Base-by-base conservation (phyloP, 208 protist species). In the Hexamita inflata region DNA sequence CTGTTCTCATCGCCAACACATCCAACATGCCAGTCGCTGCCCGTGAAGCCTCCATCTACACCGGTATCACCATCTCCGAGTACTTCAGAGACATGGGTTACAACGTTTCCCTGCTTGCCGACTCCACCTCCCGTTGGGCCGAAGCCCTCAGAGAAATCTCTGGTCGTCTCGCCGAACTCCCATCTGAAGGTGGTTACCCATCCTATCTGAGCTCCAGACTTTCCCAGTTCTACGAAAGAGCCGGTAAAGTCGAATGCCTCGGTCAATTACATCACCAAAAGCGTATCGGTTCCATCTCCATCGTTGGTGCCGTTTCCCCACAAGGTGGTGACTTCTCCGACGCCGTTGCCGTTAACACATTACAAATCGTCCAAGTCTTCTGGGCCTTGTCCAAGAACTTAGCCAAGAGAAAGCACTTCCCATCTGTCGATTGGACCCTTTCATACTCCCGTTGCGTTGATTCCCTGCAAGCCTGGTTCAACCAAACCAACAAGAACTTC, bases 1-100 rank as follows among this genome's bases (percentile, higher is more conserved):
- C 97, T 58, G 93, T 89, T 64, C 86, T 99, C 26, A 94, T 99
- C n/a, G 96, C 96, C 41, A 99, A 99, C 85, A 99, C 96, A 19
- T 98, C 95, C 42, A 99, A 99, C 88, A 99, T 99, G 96, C 95
- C 97, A 32, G 96, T 99, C 60, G 96, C 97, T 76, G 96, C 97
- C 34, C 92, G 97, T 90, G 95, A 98, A 88, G 96, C 97, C n/a
- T 98, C 95, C 38, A 99, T 99, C 79, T 99, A 99, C 85, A 98
- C 96, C 58, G 89, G 85, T 32, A 98, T 98, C 81, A 98, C 96
- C 30, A 85, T 99, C 0, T 91, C 96, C 40, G 96, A 99, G 86
- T 99, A 99, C 87, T 96, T 98, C 85, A 87, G 97, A 82, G 97
- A 99, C 88, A 96, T 97, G 94, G 97, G 97, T 75, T 91, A 94